A percentile compares a stretch with the other conserved stretches of the same genome.
phyloP scores from a whole-genome alignment of 306 rosid species.

The Myrica gale region DNA sequence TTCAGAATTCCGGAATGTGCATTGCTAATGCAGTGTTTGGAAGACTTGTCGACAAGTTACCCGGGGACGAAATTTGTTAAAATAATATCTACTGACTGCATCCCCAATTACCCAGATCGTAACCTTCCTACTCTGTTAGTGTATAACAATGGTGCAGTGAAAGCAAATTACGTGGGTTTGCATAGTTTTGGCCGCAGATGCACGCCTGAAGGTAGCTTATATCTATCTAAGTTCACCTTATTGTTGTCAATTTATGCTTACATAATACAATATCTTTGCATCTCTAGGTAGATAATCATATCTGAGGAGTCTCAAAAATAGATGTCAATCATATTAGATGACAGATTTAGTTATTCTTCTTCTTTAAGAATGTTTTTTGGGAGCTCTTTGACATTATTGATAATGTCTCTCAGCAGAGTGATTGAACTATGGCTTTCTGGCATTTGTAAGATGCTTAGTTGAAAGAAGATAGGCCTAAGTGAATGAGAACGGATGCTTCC shows the following conservation, averaged over 20 bases:
- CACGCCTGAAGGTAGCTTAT: constrained; percentile 82
- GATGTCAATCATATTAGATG: not conserved
- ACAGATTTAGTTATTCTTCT: not conserved
- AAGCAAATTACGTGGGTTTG: constrained; percentile 84
- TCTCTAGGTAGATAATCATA: not conserved
- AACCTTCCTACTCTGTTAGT: constrained; percentile 88
- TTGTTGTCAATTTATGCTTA: constrained; percentile 9
- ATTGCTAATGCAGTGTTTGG: constrained; percentile 80
- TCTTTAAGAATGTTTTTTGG: not conserved
- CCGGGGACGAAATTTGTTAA: constrained; percentile 94
- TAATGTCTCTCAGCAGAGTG: not conserved
- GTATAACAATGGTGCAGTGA: constrained; percentile 88
- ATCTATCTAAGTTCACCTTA: not conserved
- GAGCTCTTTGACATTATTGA: not conserved
- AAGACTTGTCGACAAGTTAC: constrained; percentile 72
- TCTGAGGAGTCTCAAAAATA: not conserved
- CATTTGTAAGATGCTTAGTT: not conserved
- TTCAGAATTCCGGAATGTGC: constrained; percentile 72
- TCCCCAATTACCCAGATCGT: constrained; percentile 84
- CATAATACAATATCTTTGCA: not conserved
- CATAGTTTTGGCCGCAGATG: constrained; percentile 78
- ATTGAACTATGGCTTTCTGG: not conserved
- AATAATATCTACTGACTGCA: constrained; percentile 93
- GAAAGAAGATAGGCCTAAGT: not conserved
- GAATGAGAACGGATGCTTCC: not conserved